Evolutionary conservation across 371 early-diverging fungal genomes (phyloP), one percentile per base, ranked within the genome.

Genomic region (Syncephalis plumigaleata): DNA sequence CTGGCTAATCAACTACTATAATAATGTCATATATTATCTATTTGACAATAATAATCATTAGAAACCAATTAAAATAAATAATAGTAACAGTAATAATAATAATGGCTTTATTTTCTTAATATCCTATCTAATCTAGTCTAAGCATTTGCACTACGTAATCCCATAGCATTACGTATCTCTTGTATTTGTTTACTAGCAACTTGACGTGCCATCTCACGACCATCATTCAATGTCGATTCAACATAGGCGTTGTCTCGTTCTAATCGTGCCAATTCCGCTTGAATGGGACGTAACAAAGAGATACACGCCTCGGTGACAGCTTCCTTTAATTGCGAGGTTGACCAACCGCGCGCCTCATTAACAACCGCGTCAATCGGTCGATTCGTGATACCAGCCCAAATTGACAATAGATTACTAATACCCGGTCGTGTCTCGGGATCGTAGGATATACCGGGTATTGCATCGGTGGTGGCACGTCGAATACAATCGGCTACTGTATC

Each of bases 361-460:
- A 72, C 66, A 3, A 70, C 65, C 9, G 60, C 62, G 9, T 71
- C 67, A 1, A 66, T 46, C 0, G 55, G 45, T 4, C 63, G 54
- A 5, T 63, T 60, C 5, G 56, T 66, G 51, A 77, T 53, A 8
- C 72, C 75, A 1, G 82, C 68, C 55, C 82, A 83, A 31, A 92
- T 82, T 5, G 66, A 54, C 17, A 91, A 42, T 49, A 94, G 57
- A 51, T 91, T 93, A 24, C 81, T 69, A 5, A 94, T 74, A 11
- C 89, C 94, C 0, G 94, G 91, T 24, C 93, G 67, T 3, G 52
- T 49, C 4, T 45, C 58, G 0, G 81, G 77, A 48, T 88, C 84
- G 54, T 73, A 93, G 1, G 77, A 68, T 22, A 94, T 73, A 1
- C 75, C 75, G 1, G 55, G 53, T 2, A 65, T 53, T 0, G 72